phyloP scores from a whole-genome alignment of 768 basidiomycete genomes.

The Pholiota molesta region DNA sequence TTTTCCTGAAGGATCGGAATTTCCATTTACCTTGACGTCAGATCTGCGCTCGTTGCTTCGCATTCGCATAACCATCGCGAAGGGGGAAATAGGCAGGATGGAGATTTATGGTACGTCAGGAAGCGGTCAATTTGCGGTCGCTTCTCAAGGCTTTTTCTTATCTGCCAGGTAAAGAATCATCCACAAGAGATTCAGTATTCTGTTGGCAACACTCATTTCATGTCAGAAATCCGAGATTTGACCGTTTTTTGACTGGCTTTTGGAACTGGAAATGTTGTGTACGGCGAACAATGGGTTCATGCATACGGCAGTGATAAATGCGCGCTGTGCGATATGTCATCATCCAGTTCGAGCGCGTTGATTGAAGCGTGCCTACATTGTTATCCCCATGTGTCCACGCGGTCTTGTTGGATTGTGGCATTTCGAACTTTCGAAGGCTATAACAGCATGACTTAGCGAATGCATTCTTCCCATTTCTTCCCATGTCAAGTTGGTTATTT shows the following conservation, averaged over 20 bases:
- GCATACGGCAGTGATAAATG: no score
- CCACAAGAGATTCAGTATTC: no score
- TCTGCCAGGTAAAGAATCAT: no score
- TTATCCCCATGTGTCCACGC: neutral
- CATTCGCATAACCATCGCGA: neutral
- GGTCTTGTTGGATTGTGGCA: neutral
- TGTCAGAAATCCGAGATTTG: no score
- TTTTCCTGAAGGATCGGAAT: neutral
- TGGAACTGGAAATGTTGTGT: no score
- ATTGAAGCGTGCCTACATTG: neutral
- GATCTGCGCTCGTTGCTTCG: neutral
- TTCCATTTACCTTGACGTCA: neutral
- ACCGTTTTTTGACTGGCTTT: no score
- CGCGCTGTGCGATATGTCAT: no score
- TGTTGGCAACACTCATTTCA: no score
- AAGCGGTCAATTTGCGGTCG: neutral
- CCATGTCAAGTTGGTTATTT: constrained; percentile 4
- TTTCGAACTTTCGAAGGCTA: neutral
- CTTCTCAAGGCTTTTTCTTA: no score
- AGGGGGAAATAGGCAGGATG: neutral
- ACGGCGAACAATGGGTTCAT: no score
- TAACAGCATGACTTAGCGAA: constrained; percentile 2
- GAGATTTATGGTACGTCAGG: neutral
- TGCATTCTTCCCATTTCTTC: constrained; percentile 9
- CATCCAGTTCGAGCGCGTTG: neutral